Conservation (phyloP, 2,329 filamentous ascomycete species). For the Colletotrichum sp. region DNA sequence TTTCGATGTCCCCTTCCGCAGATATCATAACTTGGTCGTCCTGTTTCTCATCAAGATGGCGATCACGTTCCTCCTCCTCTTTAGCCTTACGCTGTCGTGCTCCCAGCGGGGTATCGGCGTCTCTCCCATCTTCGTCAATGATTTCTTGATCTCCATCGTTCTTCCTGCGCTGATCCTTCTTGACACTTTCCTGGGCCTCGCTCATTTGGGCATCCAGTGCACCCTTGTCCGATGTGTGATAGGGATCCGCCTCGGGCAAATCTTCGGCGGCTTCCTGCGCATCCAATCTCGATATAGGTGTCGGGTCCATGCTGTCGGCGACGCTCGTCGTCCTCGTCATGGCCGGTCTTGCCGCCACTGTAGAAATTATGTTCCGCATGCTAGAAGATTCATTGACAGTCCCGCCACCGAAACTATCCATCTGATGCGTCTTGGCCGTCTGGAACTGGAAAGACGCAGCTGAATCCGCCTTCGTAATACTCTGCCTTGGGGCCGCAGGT, state of each 20-base stretch:
- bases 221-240: not conserved
- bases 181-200: not conserved
- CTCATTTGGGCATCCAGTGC: not conserved
- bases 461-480: not conserved
- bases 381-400: constrained; percentile 42
- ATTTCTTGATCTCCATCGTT: not conserved
- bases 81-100: not conserved
- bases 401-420: constrained; percentile 29
- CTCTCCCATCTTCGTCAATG: not conserved
- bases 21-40: not conserved
- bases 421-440: constrained; percentile 45
- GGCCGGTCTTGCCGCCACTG: constrained; percentile 9
- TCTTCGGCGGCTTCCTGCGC: not conserved
- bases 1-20: not conserved
- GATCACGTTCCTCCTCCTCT: not conserved
- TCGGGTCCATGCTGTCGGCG: constrained; percentile 14
- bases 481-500: not conserved
- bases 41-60: not conserved
- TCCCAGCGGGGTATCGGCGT: not conserved
- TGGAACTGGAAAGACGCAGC: constrained; percentile 42
- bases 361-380: constrained; percentile 46
- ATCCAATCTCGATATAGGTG: not conserved
- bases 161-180: not conserved
- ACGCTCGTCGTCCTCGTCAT: constrained; percentile 3
- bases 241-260: not conserved